phyloP scores from a whole-genome alignment of 495 filamentous ascomycete species.

The Schizothecium vesticola region DNA sequence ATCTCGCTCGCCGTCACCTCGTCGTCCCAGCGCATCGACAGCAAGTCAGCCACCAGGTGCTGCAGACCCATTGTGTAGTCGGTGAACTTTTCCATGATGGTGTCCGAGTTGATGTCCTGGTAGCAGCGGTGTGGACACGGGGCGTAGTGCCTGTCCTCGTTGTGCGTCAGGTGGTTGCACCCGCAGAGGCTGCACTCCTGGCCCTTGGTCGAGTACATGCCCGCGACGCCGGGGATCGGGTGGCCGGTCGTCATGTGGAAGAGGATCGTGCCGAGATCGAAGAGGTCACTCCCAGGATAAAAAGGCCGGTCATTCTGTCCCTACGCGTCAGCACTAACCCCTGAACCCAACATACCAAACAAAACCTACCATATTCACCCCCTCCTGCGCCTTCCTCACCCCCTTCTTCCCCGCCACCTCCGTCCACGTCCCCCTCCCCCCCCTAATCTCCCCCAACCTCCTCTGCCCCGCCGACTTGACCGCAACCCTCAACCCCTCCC shows the following conservation, averaged over 20 bases:
- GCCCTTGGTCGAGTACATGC: conserved; percentile 7
- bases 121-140: conserved; percentile 9
- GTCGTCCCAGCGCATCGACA: conserved; percentile 19
- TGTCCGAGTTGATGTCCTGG: conserved; percentile 24
- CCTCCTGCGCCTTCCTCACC: background rate
- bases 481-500: conserved; percentile 9
- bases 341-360: background rate
- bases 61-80: conserved; percentile 23
- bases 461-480: conserved; percentile 3
- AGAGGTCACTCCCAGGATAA: conserved; percentile 31
- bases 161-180: conserved; percentile 17
- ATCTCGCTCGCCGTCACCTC: conserved; percentile 14
- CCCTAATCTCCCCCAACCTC: conserved; percentile 7
- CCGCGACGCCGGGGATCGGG: background rate
- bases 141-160: background rate
- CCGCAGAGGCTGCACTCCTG: conserved; percentile 24
- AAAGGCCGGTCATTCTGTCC: conserved; percentile 23
- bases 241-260: conserved; percentile 37
- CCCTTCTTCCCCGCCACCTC: background rate
- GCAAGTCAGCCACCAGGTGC: conserved; percentile 18
- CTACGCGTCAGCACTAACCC: background rate
- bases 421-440: conserved; percentile 3
- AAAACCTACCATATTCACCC: conserved; percentile 7
- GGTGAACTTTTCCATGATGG: conserved; percentile 5
- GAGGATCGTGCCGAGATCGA: conserved; percentile 31